Conservation (phyloP, 2,329 filamentous ascomycete species). For the Elsinoe perseae region DNA sequence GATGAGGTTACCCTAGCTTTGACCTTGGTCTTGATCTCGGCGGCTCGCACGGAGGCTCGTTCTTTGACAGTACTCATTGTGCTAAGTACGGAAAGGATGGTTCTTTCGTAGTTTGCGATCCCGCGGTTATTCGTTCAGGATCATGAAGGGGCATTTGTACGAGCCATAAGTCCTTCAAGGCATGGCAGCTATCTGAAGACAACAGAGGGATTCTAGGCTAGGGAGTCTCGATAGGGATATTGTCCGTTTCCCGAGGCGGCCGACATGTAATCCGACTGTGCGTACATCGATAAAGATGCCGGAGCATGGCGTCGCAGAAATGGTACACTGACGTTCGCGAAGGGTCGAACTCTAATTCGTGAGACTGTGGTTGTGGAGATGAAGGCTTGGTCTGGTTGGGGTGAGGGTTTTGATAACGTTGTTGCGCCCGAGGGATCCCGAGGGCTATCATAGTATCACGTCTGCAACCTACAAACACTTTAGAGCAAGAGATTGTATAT, state of each 20-base stretch:
- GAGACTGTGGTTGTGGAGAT: neutral
- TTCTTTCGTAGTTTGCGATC: too few species aligned
- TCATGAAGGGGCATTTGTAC: neutral
- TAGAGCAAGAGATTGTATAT: too few species aligned
- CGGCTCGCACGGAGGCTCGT: neutral
- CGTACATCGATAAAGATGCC: neutral
- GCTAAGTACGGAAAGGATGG: too few species aligned
- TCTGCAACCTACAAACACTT: too few species aligned
- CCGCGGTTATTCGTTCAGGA: too few species aligned
- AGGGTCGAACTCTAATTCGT: neutral
- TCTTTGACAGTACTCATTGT: neutral
- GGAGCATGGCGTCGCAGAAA: neutral
- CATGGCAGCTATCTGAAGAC: neutral
- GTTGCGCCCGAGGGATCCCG: neutral
- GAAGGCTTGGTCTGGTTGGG: neutral
- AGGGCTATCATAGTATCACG: too few species aligned
- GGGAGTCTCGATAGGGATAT: neutral
- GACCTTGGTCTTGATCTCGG: neutral
- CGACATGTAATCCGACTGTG: neutral
- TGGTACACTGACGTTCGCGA: neutral
- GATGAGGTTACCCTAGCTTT: neutral
- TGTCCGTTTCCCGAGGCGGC: neutral
- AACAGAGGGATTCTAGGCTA: neutral
- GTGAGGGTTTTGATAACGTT: neutral
- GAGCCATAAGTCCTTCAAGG: neutral